Percentiles rank a stretch among this genome's conserved stretches.
Conservation (phyloP, 768 basidiomycete species). For the Exsudoporus frostii region DNA sequence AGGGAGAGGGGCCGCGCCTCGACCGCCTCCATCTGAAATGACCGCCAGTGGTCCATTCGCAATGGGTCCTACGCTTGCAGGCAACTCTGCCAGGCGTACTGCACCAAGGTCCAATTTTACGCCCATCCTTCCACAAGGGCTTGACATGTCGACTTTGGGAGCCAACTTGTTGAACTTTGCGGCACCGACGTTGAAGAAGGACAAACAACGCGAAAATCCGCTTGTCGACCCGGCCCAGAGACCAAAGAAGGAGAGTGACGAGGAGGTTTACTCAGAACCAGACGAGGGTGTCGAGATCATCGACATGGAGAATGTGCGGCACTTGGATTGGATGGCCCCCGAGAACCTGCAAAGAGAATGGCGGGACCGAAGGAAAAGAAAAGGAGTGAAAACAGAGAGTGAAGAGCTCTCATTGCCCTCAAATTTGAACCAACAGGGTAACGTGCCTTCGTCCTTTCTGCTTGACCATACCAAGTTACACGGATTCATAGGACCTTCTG, state of each 20-base stretch:
- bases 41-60: constrained; percentile 85
- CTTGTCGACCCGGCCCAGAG: constrained; percentile 22
- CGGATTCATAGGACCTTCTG: constrained; percentile 4
- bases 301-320: constrained; percentile 72
- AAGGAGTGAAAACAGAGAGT: constrained; percentile 40
- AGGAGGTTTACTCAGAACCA: constrained; percentile 79
- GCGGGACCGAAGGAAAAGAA: constrained; percentile 35
- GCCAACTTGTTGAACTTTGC: constrained; percentile 48
- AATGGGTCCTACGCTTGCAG: constrained; percentile 74
- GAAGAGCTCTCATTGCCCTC: constrained; percentile 36
- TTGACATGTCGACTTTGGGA: constrained; percentile 39
- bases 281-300: constrained; percentile 86
- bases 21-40: constrained; percentile 62
- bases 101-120: constrained; percentile 56
- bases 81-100: constrained; percentile 48
- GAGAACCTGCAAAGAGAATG: constrained; percentile 61
- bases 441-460: background rate
- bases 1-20: constrained; percentile 43
- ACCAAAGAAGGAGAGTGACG: constrained; percentile 44
- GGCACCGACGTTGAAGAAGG: constrained; percentile 50
- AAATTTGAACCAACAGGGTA: constrained; percentile 34
- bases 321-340: constrained; percentile 89
- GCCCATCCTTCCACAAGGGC: constrained; percentile 43
- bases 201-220: constrained; percentile 32
- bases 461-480: background rate